Base-by-base conservation (phyloP, 2,329 filamentous ascomycete genomes). In the Tolypocladium inflatum region DNA sequence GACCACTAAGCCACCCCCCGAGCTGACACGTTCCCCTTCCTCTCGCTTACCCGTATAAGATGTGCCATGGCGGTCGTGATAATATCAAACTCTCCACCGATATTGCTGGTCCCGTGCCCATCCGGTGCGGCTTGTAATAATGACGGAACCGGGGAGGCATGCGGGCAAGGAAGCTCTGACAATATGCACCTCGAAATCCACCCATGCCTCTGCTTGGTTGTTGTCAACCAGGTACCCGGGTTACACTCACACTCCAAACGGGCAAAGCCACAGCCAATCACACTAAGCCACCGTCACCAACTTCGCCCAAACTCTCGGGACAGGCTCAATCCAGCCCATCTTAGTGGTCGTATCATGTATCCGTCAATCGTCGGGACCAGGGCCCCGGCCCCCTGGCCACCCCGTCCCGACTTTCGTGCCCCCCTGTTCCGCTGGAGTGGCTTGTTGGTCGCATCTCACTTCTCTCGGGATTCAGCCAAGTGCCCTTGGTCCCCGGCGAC, bases 401-500 rank as follows among this genome's bases (percentile, higher is more conserved):
- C 6, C 4, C 41, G 30, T 54, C 39, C 56, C 50, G 21, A 26
- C 56, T 54, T 37, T 57, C 17, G 6, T 9, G 3, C 42, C 33
- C 54, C 43, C 54, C 43, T 21, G 38, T 30, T 45, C 26, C 38
- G 19, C 21, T 43, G 17, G 38, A 35, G 21, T 48, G 50, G 33
- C 37, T 54, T 21, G 30, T 35, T 33, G 51, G 51, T 61, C 58
- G 58, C 57, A 58, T 62, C 57, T 62, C 61, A 60, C 37, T 43
- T 60, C 59, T 42, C 52, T 59, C 57, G 58, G 60, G 58, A 56
- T 62, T 54, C 55, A 60, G 58, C 56, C 58, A 60, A 56, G 57
- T 39, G 6, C 42, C 48, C 45, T 45, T 55, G 58, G 55, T 57
- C 58, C 58, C 60, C 60, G 60, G 45, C 30, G 55, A 33, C 51